Base-by-base conservation (phyloP, 2,329 filamentous ascomycete genomes). In the Sphaerostilbella broomeana region DNA sequence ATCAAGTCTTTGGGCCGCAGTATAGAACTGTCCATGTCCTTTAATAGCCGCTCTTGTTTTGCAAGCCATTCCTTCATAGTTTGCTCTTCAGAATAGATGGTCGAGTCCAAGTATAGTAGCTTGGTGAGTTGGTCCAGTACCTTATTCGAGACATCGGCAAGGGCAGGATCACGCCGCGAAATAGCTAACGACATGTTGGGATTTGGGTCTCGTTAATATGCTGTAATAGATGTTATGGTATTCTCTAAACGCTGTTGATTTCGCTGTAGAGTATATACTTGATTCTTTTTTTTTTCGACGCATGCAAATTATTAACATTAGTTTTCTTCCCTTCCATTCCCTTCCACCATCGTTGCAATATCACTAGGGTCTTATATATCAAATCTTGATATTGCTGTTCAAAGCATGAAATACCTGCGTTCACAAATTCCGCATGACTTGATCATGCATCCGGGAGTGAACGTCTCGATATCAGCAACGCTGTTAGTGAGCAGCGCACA, bases 81-180 rank as follows among this genome's bases (percentile, higher is more conserved):
- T 5, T 63, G 62, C 3, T 37, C 21, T 1, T 17, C 32, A 21
- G 10, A 27, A 11, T 33, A 37, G 5, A 35, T 26, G 7, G 56
- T 47, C 27, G 51, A 50, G 32, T 59, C 58, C 22, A 68, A 61
- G 42, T 54, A 57, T 12, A 70, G 58, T 5, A 69, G 35, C 4
- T 45, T 43, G 1, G 63, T 62, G 15, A 70, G 53, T 26, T 54
- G 49, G 21, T 47, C 38, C 27, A 68, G 50, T 7, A 54, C 51
- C 10, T 18, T n/a, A 9, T 42, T 24, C 6, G 51, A 43, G 8
- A 61, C 35, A 13, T 53, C 49, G 21, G 39, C 25, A 12, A 50
- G 42, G 17, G 25, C 20, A 36, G 44, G 38, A 36, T 47, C 45
- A 26, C 36, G 46, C 36, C 31, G 35, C 34, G 38, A 35, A 25